Base-by-base conservation (phyloP, 2,329 filamentous ascomycete species). In the Metarhizium robertsii region DNA sequence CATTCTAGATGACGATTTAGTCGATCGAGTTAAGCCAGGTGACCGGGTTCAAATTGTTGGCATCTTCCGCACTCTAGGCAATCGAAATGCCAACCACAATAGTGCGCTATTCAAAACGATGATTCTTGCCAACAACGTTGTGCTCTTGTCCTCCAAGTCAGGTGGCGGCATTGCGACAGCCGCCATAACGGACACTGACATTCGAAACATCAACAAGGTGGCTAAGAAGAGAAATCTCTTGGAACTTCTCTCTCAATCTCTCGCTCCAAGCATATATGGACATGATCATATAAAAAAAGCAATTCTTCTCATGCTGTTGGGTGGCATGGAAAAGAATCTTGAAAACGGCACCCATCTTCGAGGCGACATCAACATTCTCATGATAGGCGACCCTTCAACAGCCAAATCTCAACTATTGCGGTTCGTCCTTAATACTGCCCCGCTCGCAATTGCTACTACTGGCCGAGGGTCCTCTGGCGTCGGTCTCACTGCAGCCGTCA, bases 231-330 rank as follows among this genome's bases (percentile, higher is more conserved):
- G 86, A 73, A 92, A 94, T 60, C 81, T 97, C 3, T 95, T 99
- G 61, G 90, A 96, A 54, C 76, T 99, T 47, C 80, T 99, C 6
- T 94, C 94, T 0, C 92, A 96, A 64, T 97, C 92, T 2, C 79
- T 99, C 20, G 94, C 94, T 2, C 94, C 94, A 0, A 96, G 92
- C 73, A 99, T 99, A 57, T 96, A 90, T 65, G 94, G 94, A 0
- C 94, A 99, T 65, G 92, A 95, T 66, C 88, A 96, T 69, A 95
- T 99, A 74, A 99, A 99, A 73, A 96, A 95, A 72, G 94, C 94
- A 0, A 95, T 99, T 61, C 74, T 99, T 36, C 83, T 99, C 51
- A 95, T 97, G 89, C 80, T 99, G 32, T 77, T 99, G 14, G 89
- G 94, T 66, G 94, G 94, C 57, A 91, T 95, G 80, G 94, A 99